A percentile compares a stretch with the other conserved stretches of the same genome.
Evolutionary conservation across 2,329 filamentous ascomycete genomes (phyloP).

Genomic region (Hirsutella minnesotensis): DNA sequence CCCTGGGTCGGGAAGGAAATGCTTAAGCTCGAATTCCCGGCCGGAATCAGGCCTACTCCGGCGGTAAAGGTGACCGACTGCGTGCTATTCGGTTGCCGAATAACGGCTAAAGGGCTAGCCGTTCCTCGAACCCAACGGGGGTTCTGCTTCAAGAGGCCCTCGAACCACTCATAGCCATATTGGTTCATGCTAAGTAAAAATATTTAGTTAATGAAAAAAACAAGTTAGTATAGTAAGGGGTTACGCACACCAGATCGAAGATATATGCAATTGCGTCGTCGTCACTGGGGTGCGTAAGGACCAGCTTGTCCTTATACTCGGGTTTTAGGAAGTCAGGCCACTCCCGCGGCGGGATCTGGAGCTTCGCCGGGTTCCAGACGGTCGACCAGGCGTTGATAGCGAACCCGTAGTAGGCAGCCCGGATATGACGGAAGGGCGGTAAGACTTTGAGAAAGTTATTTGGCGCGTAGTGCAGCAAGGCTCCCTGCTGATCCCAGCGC

Average conservation of each 20-base stretch:
- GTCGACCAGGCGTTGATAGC: constrained; percentile 25
- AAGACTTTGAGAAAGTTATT: constrained; percentile 30
- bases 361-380: constrained; percentile 24
- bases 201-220: background rate
- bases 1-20: constrained; percentile 21
- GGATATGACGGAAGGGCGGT: constrained; percentile 26
- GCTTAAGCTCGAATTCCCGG: constrained; percentile 8
- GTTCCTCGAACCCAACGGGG: constrained; percentile 41
- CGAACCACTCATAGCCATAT: constrained; percentile 33
- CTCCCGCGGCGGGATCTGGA: background rate
- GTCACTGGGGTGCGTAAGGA: constrained; percentile 44
- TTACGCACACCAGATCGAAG: constrained; percentile 33
- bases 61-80: constrained; percentile 23
- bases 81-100: constrained; percentile 16
- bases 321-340: constrained; percentile 30
- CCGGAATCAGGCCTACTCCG: constrained; percentile 8
- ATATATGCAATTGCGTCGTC: constrained; percentile 42
- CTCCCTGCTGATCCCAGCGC: constrained; percentile 35
- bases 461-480: constrained; percentile 37
- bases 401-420: constrained; percentile 30
- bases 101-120: constrained; percentile 25
- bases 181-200: constrained; percentile 10
- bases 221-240: background rate
- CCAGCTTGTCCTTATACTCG: constrained; percentile 39
- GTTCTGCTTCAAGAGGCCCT: constrained; percentile 33